These are phyloP conservation scores for Artemisia argyi DNA, from an alignment of 129 eudicot species.

Conservation along the genomic window DNA sequence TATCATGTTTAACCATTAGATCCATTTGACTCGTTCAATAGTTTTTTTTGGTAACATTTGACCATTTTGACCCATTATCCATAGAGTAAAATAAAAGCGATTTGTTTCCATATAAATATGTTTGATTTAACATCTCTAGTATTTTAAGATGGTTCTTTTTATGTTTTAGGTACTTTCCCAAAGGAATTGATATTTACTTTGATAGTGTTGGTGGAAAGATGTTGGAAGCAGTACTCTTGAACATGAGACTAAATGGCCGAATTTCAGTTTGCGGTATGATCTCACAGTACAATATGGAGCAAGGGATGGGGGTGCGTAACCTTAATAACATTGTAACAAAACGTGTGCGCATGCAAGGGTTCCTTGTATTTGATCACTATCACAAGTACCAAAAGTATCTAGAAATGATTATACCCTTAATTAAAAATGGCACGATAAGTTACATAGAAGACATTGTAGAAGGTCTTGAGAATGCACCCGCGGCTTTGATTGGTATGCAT, in stretches of 20 bases:
- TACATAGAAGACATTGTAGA: conserved; percentile 31
- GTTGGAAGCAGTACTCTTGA: conserved; percentile 31
- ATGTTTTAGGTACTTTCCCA: conserved; percentile 23
- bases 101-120: too few species aligned
- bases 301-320: conserved; percentile 17
- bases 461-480: conserved; percentile 31
- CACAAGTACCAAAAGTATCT: conserved; percentile 29
- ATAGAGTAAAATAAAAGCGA: too few species aligned
- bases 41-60: too few species aligned
- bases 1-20: too few species aligned
- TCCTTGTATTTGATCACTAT: conserved; percentile 14
- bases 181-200: conserved; percentile 33
- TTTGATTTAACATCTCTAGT: too few species aligned
- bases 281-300: conserved; percentile 23
- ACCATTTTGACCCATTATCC: too few species aligned
- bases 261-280: conserved; percentile 29
- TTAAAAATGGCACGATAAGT: conserved; percentile 20
- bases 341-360: conserved; percentile 19
- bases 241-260: conserved; percentile 31
- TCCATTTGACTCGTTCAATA: too few species aligned
- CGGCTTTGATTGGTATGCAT: conserved; percentile 31
- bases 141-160: background rate
- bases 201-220: conserved; percentile 32
- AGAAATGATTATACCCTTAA: conserved; percentile 23
- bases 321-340: background rate